These are phyloP conservation scores for Achaetomium macrosporum DNA, from an alignment of 2,329 filamentous ascomycete species.

Conservation along the genomic window DNA sequence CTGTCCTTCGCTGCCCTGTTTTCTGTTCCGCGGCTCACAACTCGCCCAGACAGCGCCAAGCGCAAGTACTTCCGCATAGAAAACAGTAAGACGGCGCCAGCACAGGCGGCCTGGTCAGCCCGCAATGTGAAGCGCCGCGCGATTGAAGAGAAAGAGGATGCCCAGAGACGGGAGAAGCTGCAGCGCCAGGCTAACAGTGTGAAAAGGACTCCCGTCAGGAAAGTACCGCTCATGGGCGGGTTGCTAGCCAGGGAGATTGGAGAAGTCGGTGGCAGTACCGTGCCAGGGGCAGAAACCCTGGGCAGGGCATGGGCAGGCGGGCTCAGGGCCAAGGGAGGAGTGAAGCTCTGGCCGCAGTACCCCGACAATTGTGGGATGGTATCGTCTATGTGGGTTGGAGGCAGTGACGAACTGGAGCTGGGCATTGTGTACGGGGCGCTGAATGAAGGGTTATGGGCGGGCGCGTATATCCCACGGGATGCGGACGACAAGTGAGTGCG, in stretches of 20 bases:
- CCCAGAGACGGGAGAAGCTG: not conserved
- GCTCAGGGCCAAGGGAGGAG: constrained; percentile 35
- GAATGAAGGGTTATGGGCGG: constrained; percentile 33
- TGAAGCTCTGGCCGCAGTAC: constrained; percentile 32
- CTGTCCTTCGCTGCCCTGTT: not conserved
- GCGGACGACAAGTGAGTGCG: constrained; percentile 35
- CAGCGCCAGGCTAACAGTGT: not conserved
- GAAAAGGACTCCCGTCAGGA: not conserved
- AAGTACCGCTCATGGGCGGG: constrained; percentile 10
- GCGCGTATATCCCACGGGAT: constrained; percentile 40
- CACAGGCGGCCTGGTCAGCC: constrained; percentile 15
- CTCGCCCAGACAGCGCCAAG: constrained; percentile 45
- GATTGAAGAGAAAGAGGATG: not conserved
- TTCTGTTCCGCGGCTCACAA: too few species aligned
- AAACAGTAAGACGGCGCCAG: constrained; percentile 43
- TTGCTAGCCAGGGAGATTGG: constrained; percentile 6
- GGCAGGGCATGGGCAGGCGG: constrained; percentile 30
- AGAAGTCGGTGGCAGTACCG: not conserved
- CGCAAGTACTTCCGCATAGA: constrained; percentile 65
- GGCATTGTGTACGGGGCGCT: constrained; percentile 28
- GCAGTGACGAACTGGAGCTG: constrained; percentile 8
- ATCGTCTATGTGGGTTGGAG: constrained; percentile 17
- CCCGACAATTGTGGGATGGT: not conserved
- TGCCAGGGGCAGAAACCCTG: not conserved
- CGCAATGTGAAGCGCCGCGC: constrained; percentile 19